These are phyloP conservation scores for Calonectria montana DNA, from an alignment of 2,329 filamentous ascomycete genomes.

Conservation along the genomic window DNA sequence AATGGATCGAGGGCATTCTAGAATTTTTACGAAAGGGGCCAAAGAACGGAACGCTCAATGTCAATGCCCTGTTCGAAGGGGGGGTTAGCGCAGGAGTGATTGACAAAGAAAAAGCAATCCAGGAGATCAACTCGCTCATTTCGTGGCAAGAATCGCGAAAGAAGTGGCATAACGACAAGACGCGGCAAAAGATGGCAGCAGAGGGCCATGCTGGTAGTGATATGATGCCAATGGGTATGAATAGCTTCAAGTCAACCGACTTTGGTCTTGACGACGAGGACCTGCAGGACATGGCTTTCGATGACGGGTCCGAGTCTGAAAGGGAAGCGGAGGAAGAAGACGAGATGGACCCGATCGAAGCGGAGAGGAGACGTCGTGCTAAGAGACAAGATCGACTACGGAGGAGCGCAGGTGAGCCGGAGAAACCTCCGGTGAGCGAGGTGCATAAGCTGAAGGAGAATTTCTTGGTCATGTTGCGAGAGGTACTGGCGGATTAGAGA, in stretches of 20 bases:
- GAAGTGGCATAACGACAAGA: conserved; percentile 99
- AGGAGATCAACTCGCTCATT: conserved; percentile 87
- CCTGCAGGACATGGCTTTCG: conserved; percentile 85
- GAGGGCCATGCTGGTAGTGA: conserved; percentile 67
- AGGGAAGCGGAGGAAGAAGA: conserved; percentile 81
- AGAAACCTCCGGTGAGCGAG: conserved; percentile 83
- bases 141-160: conserved; percentile 95
- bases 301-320: conserved; percentile 74
- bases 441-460: conserved; percentile 82
- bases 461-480: conserved; percentile 84
- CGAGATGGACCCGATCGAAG: conserved; percentile 86
- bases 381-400: conserved; percentile 84
- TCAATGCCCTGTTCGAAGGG: conserved; percentile 92
- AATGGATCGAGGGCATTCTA: conserved; percentile 95
- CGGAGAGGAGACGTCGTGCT: conserved; percentile 81
- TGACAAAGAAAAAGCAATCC: conserved; percentile 77
- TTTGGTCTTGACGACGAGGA: conserved; percentile 92
- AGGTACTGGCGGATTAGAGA: conserved; percentile 79
- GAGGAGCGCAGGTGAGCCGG: conserved; percentile 83
- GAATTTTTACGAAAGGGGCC: conserved; percentile 92
- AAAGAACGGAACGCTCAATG: conserved; percentile 86
- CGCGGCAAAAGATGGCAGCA: conserved; percentile 97
- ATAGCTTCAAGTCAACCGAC: conserved; percentile 79
- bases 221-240: conserved; percentile 64
- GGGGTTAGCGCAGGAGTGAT: conserved; percentile 75